These are phyloP conservation scores for Penicillium soppii DNA, from an alignment of 495 filamentous ascomycete genomes.

Conservation along the genomic window DNA sequence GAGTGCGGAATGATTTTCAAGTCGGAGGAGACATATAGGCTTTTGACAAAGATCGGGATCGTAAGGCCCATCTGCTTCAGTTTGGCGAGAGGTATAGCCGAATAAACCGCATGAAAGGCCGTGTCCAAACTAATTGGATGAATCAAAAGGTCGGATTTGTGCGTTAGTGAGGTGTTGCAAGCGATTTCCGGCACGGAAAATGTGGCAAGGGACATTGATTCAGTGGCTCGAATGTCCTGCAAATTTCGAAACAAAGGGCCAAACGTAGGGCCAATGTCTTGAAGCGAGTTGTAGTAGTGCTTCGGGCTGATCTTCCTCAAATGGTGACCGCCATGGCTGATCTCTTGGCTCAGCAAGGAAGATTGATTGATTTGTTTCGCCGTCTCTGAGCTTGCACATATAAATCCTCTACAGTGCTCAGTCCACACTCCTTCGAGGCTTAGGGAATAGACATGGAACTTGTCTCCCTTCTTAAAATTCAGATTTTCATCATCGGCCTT, in stretches of 20 bases:
- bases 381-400: not conserved
- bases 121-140: not conserved
- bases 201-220: not conserved
- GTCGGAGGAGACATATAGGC: not conserved
- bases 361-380: too few species aligned
- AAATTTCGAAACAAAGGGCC: not conserved
- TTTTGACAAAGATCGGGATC: not conserved
- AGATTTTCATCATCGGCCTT: not conserved
- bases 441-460: not conserved
- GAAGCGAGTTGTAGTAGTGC: not conserved
- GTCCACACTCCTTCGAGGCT: not conserved
- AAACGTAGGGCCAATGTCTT: not conserved
- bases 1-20: not conserved
- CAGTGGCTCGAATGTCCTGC: not conserved
- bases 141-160: not conserved
- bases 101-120: not conserved
- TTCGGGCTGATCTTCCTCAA: not conserved
- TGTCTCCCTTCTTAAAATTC: not conserved
- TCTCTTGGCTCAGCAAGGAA: not conserved
- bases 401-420: not conserved
- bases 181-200: not conserved
- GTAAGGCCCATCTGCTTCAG: not conserved
- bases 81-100: not conserved
- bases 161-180: not conserved
- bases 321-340: not conserved